These are phyloP conservation scores for Lanmaoa pseudosensibilis DNA, from an alignment of 768 basidiomycete genomes.

Conservation along the genomic window DNA sequence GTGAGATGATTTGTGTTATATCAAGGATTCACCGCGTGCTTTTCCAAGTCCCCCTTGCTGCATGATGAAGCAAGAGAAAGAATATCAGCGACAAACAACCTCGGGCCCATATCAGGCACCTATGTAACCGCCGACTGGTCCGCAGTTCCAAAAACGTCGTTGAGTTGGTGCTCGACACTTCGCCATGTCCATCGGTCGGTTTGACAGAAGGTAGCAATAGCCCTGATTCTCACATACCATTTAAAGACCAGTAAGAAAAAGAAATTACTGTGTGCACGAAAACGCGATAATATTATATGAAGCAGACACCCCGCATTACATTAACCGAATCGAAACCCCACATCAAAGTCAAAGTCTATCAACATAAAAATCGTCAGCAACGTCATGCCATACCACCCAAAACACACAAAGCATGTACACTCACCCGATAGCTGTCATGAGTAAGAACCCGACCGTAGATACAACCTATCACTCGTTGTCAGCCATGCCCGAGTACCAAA, in stretches of 20 bases:
- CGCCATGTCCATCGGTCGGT: background rate
- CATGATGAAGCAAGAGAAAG: background rate
- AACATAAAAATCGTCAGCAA: background rate
- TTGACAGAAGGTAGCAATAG: background rate
- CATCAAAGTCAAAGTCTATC: slow-evolving; percentile 13
- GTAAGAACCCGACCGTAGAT: slow-evolving; percentile 15
- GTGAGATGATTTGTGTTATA: too few species aligned
- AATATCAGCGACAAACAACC: too few species aligned
- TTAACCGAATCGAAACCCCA: background rate
- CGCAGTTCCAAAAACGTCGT: background rate
- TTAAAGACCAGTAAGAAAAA: background rate
- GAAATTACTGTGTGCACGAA: background rate
- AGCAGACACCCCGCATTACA: background rate
- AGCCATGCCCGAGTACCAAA: background rate
- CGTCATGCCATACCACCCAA: background rate
- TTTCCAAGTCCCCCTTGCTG: background rate
- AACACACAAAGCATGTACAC: background rate
- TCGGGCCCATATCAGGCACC: background rate
- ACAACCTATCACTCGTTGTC: slow-evolving; percentile 15
- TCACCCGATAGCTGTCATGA: slow-evolving; percentile 20
- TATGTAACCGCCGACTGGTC: too few species aligned
- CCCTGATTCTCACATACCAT: background rate
- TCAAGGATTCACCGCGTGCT: too few species aligned
- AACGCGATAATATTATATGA: background rate
- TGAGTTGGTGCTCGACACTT: background rate